Evolutionary conservation across 768 basidiomycete species (phyloP), one percentile per base, ranked within the genome.

Genomic region (Gyrodon lividus): DNA sequence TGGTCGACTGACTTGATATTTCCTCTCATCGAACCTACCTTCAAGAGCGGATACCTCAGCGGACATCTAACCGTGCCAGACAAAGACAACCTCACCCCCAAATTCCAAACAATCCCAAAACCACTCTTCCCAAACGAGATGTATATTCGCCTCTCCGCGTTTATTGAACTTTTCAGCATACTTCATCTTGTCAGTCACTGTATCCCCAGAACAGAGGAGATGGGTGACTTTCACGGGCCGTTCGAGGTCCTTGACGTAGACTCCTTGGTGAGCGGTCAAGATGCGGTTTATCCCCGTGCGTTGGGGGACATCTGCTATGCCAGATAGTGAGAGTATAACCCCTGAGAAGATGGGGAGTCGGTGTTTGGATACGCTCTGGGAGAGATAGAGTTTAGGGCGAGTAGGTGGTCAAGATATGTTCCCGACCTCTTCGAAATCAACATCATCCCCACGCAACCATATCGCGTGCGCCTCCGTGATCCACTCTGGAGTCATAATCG

Each of bases 91-190:
- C 67, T 43, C 55, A 74, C 87, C 91, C 52, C 83, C 83, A 62
- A 82, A 90, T 37, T 85, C 82, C 2, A 95, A 60, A 23, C 81
- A 95, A 61, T 97, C 94, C 92, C 92, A 95, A 50, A 97, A 88
- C 95, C 95, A 98, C 55, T 96, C 93, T 62, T 95, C 92, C 89
- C 94, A 96, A 1, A 97, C 82, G 2, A 95, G 72, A 44, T 80
- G 75, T 28, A 93, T 92, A 39, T 80, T 76, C 5, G 85, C 86
- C 66, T 91, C 89, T 30, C 83, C 80, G 19, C 76, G 73, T 16
- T 73, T 65, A 62, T 87, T 88, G 60, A 89, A 87, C 61, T 86
- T 87, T 50, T 83, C 77, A 0, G 90, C 90, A 59, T 87, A 89
- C 5, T 72, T 76, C 77, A 93, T 86, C 72, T 92, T 93, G 43